Conservation (phyloP, 139 green algal genomes). For the Chlamydomonas sp. region DNA sequence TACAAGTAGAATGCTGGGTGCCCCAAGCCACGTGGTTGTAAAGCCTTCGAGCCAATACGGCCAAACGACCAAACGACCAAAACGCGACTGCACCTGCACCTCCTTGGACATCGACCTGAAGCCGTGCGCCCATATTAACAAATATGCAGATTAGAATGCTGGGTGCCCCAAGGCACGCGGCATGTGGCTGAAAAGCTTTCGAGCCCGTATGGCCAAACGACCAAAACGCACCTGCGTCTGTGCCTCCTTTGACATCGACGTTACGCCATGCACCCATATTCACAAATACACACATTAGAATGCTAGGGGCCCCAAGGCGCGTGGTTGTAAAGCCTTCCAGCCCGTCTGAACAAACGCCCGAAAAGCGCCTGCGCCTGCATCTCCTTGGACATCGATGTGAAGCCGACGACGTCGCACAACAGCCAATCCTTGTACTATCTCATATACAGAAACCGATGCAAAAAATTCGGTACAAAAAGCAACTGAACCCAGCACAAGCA, state of each 20-base stretch:
- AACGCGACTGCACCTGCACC: too few species aligned
- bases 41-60: too few species aligned
- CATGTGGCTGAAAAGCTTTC: too few species aligned
- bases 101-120: slow-evolving; percentile 37
- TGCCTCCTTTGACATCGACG: slow-evolving; percentile 36
- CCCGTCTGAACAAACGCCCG: too few species aligned
- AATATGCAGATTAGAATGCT: neutral
- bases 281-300: neutral
- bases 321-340: too few species aligned
- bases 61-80: too few species aligned
- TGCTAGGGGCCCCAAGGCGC: neutral
- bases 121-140: neutral
- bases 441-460: neutral
- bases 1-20: neutral
- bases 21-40: neutral
- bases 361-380: slow-evolving; percentile 28
- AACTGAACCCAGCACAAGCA: too few species aligned
- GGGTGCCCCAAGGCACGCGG: neutral
- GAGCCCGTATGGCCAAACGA: too few species aligned
- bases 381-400: too few species aligned
- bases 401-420: slow-evolving; percentile 31
- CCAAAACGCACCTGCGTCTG: too few species aligned
- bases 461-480: too few species aligned
- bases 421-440: neutral
- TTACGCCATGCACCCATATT: neutral